phyloP scores from a whole-genome alignment of 2,329 filamentous ascomycete species.

The Trichophyton verrucosum region DNA sequence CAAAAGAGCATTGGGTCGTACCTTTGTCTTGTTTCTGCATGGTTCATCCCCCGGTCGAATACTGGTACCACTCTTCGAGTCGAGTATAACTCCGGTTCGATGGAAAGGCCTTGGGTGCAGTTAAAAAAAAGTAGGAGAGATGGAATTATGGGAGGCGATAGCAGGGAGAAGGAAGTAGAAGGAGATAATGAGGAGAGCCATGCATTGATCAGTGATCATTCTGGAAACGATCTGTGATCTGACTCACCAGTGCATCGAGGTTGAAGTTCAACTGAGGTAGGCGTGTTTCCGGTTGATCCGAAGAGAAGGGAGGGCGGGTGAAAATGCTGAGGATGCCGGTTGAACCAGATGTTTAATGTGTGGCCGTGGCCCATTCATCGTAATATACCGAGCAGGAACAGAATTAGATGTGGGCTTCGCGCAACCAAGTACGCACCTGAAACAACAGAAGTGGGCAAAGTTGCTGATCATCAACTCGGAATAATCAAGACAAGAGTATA shows the following conservation, averaged over 20 bases:
- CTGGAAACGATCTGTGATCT: conserved; percentile 17
- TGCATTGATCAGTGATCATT: conserved; percentile 9
- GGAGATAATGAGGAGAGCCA: not conserved
- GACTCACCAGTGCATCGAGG: conserved; percentile 18
- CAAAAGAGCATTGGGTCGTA: conserved; percentile 4
- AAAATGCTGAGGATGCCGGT: not conserved
- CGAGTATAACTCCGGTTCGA: not conserved
- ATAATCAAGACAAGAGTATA: conserved; percentile 6
- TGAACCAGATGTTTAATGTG: not conserved
- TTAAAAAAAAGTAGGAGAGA: not conserved
- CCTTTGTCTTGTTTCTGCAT: conserved; percentile 1
- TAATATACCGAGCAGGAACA: not conserved
- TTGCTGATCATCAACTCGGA: conserved; percentile 15
- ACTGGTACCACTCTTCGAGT: not conserved
- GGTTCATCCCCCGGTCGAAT: not conserved
- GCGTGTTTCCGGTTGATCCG: not conserved
- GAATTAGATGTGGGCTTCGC: not conserved
- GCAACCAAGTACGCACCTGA: conserved; percentile 1
- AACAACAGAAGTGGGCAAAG: conserved; percentile 4
- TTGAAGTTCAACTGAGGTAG: not conserved
- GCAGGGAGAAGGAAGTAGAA: not conserved
- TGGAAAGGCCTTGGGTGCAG: not conserved
- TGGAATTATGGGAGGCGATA: not conserved
- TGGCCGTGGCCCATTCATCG: not conserved
- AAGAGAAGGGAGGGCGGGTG: not conserved